Evolutionary conservation across 2,329 filamentous ascomycete genomes (phyloP), one percentile per base, ranked within the genome.

Genomic region (Neonectria ditissima): DNA sequence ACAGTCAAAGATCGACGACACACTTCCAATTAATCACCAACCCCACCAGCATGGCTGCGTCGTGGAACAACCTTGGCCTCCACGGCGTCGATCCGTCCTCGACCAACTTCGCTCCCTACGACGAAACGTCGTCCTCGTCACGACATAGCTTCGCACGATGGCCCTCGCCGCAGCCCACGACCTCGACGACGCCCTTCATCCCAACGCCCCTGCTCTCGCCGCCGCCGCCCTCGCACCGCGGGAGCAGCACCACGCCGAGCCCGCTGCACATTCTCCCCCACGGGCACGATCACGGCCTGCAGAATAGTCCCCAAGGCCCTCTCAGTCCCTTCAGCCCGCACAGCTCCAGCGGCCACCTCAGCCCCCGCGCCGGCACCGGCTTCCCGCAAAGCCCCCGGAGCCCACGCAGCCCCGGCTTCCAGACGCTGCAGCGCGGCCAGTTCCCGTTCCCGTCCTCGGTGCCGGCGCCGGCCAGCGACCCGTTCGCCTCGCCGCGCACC

Each of bases 161-260:
- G 58, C 59, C 70, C 20, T 71, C 70, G 13, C 63, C 66, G n/a
- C 69, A 69, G 41, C 65, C 69, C 18, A 66, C 68, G 22, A 69
- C 59, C 4, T 74, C 72, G 11, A 70, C 67, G 20, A 65, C 69
- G 4, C 59, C 63, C 18, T 39, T 68, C n/a, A 24, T 67, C 50
- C 55, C 66, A 7, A 62, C 59, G 4, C 69, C 69, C 16, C 64
- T 73, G 16, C 68, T 73, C 32, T 72, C 71, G 13, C 71, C 71
- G n/a, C 71, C 71, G 18, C 43, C 65, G 11, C 64, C 58, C 2
- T 68, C 66, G 7, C 66, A 65, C 53, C 43, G 57, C 65, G 55
- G 61, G 10, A 59, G 16, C 50, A 53, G 39, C 54, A 18, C 20
- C 18, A 48, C 66, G 6, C 63, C 69, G 28, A 67, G 68, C 1